Percentiles rank a stretch among this genome's conserved stretches.
Conservation (phyloP, 2,329 filamentous ascomycete species). For the Cucurbitaria berberidis region DNA sequence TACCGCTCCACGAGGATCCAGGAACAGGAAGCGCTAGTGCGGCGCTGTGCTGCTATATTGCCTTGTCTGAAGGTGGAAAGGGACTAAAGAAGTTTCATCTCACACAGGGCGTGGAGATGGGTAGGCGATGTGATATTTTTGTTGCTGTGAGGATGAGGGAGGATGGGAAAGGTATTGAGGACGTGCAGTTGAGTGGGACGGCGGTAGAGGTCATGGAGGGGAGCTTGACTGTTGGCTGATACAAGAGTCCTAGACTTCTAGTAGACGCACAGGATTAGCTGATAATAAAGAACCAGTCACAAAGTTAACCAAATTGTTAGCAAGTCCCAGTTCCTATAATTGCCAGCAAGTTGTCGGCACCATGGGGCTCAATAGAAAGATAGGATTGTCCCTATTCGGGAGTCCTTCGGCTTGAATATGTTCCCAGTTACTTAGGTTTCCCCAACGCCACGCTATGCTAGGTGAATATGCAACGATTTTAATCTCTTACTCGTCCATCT, state of each 20-base stretch:
- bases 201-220: conserved; percentile 50
- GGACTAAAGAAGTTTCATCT: conserved; percentile 40
- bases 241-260: neutral
- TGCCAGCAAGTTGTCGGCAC: too few species aligned
- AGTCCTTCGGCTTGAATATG: neutral
- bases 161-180: conserved; percentile 43
- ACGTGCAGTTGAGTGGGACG: conserved; percentile 49
- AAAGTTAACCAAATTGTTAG: neutral
- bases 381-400: neutral
- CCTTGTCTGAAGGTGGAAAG: conserved; percentile 33
- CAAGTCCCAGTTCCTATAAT: too few species aligned
- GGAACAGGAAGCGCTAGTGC: conserved; percentile 58
- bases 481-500: conserved; percentile 78
- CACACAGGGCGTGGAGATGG: conserved; percentile 59
- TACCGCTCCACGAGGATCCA: conserved; percentile 56
- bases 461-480: neutral
- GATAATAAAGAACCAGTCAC: neutral
- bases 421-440: neutral
- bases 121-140: conserved; percentile 55
- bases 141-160: conserved; percentile 51
- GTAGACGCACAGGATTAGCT: too few species aligned
- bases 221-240: conserved; percentile 4
- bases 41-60: conserved; percentile 51
- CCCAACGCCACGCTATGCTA: conserved; percentile 14
- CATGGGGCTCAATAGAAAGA: neutral